Evolutionary conservation across 2,329 filamentous ascomycete species (phyloP).

Genomic region (Ilyonectria sp.): DNA sequence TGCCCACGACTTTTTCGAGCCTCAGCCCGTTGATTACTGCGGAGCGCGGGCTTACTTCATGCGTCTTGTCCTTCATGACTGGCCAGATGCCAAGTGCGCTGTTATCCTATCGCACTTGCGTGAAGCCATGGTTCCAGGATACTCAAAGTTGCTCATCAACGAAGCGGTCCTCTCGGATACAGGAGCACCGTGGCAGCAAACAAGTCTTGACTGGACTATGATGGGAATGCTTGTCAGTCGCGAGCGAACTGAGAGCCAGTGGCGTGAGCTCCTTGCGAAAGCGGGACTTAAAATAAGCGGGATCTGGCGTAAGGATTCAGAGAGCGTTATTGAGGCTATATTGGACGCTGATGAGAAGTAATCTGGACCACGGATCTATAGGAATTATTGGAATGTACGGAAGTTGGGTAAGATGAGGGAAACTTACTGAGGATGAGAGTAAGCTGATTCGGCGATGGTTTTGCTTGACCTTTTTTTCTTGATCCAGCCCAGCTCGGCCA

Average conservation of each 20-base stretch:
- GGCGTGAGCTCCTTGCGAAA: slow-evolving; percentile 31
- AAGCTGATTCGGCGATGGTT: too few species aligned
- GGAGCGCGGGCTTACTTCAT: slow-evolving; percentile 60
- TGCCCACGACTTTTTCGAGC: slow-evolving; percentile 46
- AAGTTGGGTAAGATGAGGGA: too few species aligned
- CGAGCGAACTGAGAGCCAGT: slow-evolving; percentile 40
- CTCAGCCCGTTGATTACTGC: slow-evolving; percentile 38
- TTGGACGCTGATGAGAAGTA: slow-evolving; percentile 4
- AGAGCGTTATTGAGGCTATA: slow-evolving; percentile 36
- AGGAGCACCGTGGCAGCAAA: slow-evolving; percentile 41
- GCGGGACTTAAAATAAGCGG: slow-evolving; percentile 31
- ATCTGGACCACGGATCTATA: too few species aligned
- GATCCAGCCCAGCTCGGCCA: too few species aligned
- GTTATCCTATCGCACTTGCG: slow-evolving; percentile 48
- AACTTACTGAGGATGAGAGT: too few species aligned
- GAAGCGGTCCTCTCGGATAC: slow-evolving; percentile 34
- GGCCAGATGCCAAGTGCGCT: slow-evolving; percentile 56
- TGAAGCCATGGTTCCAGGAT: slow-evolving; percentile 38
- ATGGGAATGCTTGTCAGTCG: slow-evolving; percentile 45
- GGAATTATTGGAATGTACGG: too few species aligned
- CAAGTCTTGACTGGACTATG: slow-evolving; percentile 47
- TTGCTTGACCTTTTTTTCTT: too few species aligned
- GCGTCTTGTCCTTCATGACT: slow-evolving; percentile 64
- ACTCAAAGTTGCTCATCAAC: slow-evolving; percentile 40
- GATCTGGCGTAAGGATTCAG: slow-evolving; percentile 26